A percentile compares a stretch with the other conserved stretches of the same genome.
Conservation (phyloP, 2,329 filamentous ascomycete genomes). For the Penicillium sp. region DNA sequence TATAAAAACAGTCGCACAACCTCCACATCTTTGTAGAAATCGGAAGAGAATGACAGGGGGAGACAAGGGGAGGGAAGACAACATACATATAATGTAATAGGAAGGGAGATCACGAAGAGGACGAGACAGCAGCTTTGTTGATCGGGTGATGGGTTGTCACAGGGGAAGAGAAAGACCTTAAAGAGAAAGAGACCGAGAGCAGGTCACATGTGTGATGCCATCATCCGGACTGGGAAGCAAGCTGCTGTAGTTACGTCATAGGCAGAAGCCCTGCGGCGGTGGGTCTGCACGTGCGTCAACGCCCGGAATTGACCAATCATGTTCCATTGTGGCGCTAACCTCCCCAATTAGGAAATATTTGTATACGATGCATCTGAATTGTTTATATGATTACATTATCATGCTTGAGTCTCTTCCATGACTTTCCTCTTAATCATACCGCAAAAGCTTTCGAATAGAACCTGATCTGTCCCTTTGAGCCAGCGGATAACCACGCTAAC, state of each 20-base stretch:
- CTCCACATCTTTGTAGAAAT: not conserved
- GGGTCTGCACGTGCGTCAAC: not conserved
- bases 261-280: not conserved
- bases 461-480: constrained; percentile 69
- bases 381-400: not conserved
- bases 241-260: constrained; percentile 6
- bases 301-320: constrained; percentile 5
- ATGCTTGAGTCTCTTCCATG: constrained; percentile 19
- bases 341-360: not conserved
- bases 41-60: not conserved
- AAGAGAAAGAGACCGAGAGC: not conserved
- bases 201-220: not conserved
- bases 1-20: not conserved
- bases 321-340: not conserved
- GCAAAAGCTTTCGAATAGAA: constrained; percentile 81
- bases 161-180: not conserved
- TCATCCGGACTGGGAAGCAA: not conserved
- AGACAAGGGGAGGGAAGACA: not conserved
- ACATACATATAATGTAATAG: not conserved
- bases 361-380: not conserved
- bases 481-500: constrained; percentile 60
- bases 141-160: not conserved
- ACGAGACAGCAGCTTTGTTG: constrained; percentile 1
- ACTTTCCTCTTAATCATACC: constrained; percentile 66
- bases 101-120: constrained; percentile 1